Evolutionary conservation across 257 asterid species (phyloP), one percentile per base, ranked within the genome.

Genomic region (Solanum tarijense): DNA sequence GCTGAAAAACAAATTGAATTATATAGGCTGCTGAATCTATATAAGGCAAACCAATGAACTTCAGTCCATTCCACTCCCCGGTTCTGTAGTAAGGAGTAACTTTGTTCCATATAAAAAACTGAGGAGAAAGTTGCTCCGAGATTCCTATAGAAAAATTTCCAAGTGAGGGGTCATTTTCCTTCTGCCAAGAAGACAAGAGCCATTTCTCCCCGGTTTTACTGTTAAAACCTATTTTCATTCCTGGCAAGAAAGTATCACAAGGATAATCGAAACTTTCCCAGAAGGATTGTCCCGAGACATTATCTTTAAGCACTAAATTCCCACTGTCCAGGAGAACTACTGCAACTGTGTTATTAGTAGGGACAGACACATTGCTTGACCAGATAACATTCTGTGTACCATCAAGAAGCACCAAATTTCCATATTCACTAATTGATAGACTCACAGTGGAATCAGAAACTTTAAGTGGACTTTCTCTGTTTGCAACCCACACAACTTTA

Each of bases 21-120:
- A 82, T 48, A 29, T 82, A 82, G 68, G 85, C 85, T 1, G 85
- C 69, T 82, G 85, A 48, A 48, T 82, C 85, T 18, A 82, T 82
- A 29, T 0, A 82, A 25, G 74, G 86, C 9, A 88, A 16, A 23
- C 91, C 91, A 11, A 71, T 60, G 79, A 90, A 90, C 65, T 68
- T 83, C 88, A 20, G n/a, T 62, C 91, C 91, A 81, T 81, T 81
- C 91, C 90, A 90, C 84, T 89, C 87, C 21, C 91, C 89, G 6
- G 87, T 74, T 90, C 91, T 90, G 86, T 86, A 88, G 78, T 78
- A 85, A 25, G 87, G 87, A 34, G 39, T 38, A 9, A 84, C 71
- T 87, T 85, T 85, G 43, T 71, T 66, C 91, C 91, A 89, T 13
- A 36, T 9, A 60, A 85, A 76, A 46, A n/a, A 38, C 55, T 89